Evolutionary conservation across 2,329 filamentous ascomycete genomes (phyloP).

Genomic region (Cladophialophora bantiana): DNA sequence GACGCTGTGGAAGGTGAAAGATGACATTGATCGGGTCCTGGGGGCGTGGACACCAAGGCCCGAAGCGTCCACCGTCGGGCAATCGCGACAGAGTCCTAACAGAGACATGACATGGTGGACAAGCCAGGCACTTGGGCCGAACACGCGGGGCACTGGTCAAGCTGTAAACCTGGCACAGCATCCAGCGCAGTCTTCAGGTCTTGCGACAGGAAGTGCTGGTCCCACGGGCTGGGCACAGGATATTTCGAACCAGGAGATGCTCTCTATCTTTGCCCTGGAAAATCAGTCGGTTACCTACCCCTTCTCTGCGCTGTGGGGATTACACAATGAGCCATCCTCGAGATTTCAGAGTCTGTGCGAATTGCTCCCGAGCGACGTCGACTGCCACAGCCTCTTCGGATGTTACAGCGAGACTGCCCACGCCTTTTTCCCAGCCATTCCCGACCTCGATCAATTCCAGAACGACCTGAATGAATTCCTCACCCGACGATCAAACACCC

Average conservation of each 20-base stretch:
- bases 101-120: background rate
- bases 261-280: background rate
- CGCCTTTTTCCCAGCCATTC: constrained; percentile 66
- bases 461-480: constrained; percentile 61
- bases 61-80: background rate
- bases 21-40: background rate
- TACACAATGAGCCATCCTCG: background rate
- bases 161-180: background rate
- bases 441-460: constrained; percentile 62
- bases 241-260: background rate
- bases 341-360: constrained; percentile 6
- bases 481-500: constrained; percentile 47
- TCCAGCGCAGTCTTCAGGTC: background rate
- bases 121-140: background rate
- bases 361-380: background rate
- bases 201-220: background rate
- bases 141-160: background rate
- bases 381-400: constrained; percentile 35
- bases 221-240: background rate
- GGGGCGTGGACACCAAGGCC: background rate
- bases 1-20: background rate
- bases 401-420: constrained; percentile 63
- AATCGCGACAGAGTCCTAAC: background rate
- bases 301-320: background rate
- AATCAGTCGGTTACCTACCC: constrained; percentile 1